A percentile compares a stretch with the other conserved stretches of the same genome.
These are phyloP conservation scores for Elaeagnus macrophylla DNA, from an alignment of 306 rosid genomes.

Conservation along the genomic window DNA sequence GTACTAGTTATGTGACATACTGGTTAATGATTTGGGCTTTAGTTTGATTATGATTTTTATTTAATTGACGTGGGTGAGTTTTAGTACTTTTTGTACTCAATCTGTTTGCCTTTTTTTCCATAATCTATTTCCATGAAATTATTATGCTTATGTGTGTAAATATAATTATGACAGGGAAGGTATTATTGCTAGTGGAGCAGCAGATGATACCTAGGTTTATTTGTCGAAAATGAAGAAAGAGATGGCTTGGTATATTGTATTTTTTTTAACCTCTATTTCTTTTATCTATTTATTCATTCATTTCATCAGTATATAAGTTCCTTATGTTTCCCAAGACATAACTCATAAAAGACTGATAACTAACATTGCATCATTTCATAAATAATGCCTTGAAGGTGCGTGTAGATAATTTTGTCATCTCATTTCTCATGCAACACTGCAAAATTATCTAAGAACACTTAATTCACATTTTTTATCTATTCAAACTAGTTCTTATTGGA, in stretches of 20 bases:
- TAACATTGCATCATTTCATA: background rate
- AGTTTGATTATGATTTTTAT: too few relatives aligned
- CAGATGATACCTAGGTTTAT: conserved; percentile 74
- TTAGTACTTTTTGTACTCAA: too few relatives aligned
- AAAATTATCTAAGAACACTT: too few relatives aligned
- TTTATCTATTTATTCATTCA: too few relatives aligned
- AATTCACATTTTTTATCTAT: too few relatives aligned
- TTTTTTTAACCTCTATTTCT: background rate
- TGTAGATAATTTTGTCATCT: background rate
- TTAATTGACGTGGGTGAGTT: too few relatives aligned
- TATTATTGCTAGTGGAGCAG: conserved; percentile 94
- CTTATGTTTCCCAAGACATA: too few relatives aligned
- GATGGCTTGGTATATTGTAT: conserved; percentile 46
- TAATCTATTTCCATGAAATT: background rate
- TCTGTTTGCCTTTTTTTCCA: background rate
- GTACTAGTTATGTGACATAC: background rate
- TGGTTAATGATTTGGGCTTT: background rate
- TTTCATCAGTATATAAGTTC: too few relatives aligned
- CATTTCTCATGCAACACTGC: too few relatives aligned
- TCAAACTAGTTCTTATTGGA: too few relatives aligned
- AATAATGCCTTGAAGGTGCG: background rate
- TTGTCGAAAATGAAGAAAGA: conserved; percentile 51
- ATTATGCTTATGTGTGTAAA: conserved; percentile 17
- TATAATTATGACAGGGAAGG: conserved; percentile 52
- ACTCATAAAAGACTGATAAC: background rate